Conservation (phyloP, 116 monocot species). For the Posidonia oceanica region DNA sequence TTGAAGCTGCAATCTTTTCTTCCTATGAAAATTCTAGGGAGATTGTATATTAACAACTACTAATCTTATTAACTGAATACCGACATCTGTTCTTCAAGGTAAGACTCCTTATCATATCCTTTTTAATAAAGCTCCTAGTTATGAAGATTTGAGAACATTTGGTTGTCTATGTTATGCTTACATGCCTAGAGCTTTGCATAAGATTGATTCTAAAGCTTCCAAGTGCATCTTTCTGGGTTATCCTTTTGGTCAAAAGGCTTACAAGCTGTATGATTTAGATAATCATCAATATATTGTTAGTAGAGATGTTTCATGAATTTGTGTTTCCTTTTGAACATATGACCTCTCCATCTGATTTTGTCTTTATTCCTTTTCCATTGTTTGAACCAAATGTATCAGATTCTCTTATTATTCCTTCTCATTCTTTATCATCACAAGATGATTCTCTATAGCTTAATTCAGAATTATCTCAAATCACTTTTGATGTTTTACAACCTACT, state of each 20-base stretch:
- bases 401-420: no score
- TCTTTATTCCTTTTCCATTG: no score
- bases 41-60: not conserved
- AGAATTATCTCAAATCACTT: no score
- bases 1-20: not conserved
- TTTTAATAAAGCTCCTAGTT: not conserved
- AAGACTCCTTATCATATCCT: not conserved
- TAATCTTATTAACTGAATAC: not conserved
- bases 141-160: not conserved
- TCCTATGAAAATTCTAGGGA: not conserved
- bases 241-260: not conserved
- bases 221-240: conserved; percentile 1
- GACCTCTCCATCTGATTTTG: no score
- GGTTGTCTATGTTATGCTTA: not conserved
- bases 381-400: no score
- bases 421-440: no score
- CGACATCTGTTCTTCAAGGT: not conserved
- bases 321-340: no score
- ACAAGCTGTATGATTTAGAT: not conserved
- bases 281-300: no score
- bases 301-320: no score
- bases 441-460: no score
- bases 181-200: not conserved
- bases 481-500: no score
- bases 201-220: not conserved